These are phyloP conservation scores for Polyplosphaeria fusca DNA, from an alignment of 495 filamentous ascomycete species.

Conservation along the genomic window DNA sequence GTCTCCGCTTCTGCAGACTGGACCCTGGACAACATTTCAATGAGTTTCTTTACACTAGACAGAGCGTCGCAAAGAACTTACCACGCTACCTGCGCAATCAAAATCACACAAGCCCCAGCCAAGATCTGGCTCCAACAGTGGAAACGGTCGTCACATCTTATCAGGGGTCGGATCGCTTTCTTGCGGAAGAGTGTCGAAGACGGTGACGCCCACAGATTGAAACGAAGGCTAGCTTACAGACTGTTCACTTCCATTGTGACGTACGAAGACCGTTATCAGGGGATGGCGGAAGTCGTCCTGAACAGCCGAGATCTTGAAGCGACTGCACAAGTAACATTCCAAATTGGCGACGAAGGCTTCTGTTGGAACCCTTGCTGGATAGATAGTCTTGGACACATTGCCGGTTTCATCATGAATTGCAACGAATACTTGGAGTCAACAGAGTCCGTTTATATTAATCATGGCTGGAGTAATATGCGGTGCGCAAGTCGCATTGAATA, in stretches of 20 bases:
- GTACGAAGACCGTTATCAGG: conserved; percentile 44
- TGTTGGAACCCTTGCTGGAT: conserved; percentile 45
- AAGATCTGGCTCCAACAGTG: conserved; percentile 33
- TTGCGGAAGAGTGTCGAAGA: conserved; percentile 31
- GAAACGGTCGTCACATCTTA: conserved; percentile 35
- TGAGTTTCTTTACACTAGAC: conserved; percentile 5
- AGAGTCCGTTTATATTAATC: conserved; percentile 43
- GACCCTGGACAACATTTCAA: conserved; percentile 23
- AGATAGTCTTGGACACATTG: conserved; percentile 46
- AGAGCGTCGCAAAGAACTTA: conserved; percentile 1
- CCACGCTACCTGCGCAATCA: no score
- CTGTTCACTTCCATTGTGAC: conserved; percentile 43
- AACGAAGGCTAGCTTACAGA: conserved; percentile 36
- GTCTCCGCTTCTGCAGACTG: conserved; percentile 36
- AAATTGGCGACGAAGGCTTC: conserved; percentile 30
- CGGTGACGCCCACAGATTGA: conserved; percentile 36
- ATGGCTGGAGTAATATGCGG: conserved; percentile 41
- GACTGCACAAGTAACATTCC: conserved; percentile 42
- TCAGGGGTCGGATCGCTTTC: conserved; percentile 37
- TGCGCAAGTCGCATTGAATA: conserved; percentile 37
- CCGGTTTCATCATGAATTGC: conserved; percentile 45
- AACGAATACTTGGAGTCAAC: conserved; percentile 34
- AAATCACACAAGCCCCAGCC: conserved; percentile 25
- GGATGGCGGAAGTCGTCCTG: conserved; percentile 43
- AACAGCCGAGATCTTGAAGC: conserved; percentile 45